A percentile compares a stretch with the other conserved stretches of the same genome.
Conservation (phyloP, 1,284 basidiomycete genomes). For the Fomitopsis betulina region DNA sequence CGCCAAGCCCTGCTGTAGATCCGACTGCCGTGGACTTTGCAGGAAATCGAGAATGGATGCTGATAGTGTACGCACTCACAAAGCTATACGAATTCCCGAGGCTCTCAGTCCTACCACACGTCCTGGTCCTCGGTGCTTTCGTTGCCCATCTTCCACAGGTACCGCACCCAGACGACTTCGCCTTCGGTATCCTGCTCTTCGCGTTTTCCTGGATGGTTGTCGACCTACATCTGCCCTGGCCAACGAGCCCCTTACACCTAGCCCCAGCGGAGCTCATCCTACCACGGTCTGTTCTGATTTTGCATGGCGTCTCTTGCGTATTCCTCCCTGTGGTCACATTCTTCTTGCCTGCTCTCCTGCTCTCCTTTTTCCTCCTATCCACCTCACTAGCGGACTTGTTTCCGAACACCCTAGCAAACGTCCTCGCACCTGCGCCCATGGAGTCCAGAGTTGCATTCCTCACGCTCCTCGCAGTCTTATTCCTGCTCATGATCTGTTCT, state of each 20-base stretch:
- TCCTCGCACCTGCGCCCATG: slow-evolving; percentile 33
- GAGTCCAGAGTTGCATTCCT: slow-evolving; percentile 40
- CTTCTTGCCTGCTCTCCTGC: slow-evolving; percentile 42
- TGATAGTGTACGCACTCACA: slow-evolving; percentile 34
- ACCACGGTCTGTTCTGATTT: slow-evolving; percentile 41
- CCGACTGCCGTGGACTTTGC: slow-evolving; percentile 19
- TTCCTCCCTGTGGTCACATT: slow-evolving; percentile 38
- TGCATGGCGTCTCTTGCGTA: slow-evolving; percentile 31
- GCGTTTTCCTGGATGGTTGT: slow-evolving; percentile 37
- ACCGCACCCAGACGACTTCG: slow-evolving; percentile 33
- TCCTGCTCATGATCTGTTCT: slow-evolving; percentile 30
- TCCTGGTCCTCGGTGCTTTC: slow-evolving; percentile 31
- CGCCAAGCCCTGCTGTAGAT: slow-evolving; percentile 28
- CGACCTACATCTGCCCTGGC: slow-evolving; percentile 37
- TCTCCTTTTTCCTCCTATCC: slow-evolving; percentile 40
- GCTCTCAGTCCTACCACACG: slow-evolving; percentile 21
- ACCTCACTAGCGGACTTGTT: slow-evolving; percentile 35
- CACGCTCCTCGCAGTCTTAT: slow-evolving; percentile 30
- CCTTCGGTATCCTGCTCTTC: slow-evolving; percentile 37
- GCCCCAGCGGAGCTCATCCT: slow-evolving; percentile 31
- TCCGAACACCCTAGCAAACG: slow-evolving; percentile 9
- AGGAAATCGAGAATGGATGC: slow-evolving; percentile 31
- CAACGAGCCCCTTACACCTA: slow-evolving; percentile 41
- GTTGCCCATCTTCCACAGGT: slow-evolving; percentile 25
- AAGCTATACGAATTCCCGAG: slow-evolving; percentile 25